Conservation (phyloP, 768 basidiomycete genomes). For the Lactarius trivialis region DNA sequence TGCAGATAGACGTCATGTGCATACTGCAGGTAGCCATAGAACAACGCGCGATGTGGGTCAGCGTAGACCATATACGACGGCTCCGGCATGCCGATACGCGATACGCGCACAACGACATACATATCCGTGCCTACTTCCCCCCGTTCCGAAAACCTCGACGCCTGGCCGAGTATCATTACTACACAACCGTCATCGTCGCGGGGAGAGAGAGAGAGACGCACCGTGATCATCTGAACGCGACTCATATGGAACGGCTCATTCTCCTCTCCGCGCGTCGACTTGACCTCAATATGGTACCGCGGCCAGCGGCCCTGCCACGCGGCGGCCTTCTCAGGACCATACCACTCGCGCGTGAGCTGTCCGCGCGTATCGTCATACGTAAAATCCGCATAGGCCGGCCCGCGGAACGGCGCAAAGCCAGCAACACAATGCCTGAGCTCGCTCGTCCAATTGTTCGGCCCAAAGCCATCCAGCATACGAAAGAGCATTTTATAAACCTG, state of each 20-base stretch:
- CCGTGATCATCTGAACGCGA: conserved; percentile 22
- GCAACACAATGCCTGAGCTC: conserved; percentile 21
- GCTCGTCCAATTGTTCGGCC: conserved; percentile 28
- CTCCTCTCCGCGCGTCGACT: conserved; percentile 23
- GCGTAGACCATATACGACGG: neutral
- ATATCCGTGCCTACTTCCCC: neutral
- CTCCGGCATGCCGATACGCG: neutral
- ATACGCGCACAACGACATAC: conserved; percentile 14
- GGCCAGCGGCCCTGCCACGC: conserved; percentile 26
- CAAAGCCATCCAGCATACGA: conserved; percentile 21
- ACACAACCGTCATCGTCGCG: neutral
- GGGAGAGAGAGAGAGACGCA: conserved; percentile 5
- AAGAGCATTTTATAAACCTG: conserved; percentile 22
- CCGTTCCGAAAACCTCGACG: neutral
- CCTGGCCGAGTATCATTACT: too few relatives aligned
- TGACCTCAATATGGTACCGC: conserved; percentile 29
- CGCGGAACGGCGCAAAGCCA: conserved; percentile 21
- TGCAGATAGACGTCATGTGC: conserved; percentile 4
- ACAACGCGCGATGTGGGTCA: conserved; percentile 12
- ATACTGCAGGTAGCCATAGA: neutral
- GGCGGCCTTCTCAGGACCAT: conserved; percentile 16
- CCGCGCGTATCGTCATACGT: conserved; percentile 25
- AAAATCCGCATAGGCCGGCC: conserved; percentile 25
- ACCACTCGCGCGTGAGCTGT: conserved; percentile 23
- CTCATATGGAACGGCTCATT: conserved; percentile 27